phyloP scores from a whole-genome alignment of 2,329 filamentous ascomycete genomes.

The Calonectria fujianensis region DNA sequence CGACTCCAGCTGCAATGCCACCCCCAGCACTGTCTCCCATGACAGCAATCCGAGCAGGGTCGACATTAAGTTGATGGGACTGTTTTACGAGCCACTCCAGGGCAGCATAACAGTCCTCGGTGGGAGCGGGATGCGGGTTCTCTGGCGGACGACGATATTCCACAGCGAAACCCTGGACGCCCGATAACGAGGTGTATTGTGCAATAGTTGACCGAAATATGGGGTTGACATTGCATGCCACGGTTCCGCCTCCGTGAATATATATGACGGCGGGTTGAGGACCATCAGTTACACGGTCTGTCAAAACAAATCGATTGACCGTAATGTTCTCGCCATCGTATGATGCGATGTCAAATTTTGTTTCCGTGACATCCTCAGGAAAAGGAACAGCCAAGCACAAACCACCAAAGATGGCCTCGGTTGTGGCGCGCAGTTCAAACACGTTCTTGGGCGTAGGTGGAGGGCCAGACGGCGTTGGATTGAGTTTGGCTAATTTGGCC shows the following conservation, averaged over 20 bases:
- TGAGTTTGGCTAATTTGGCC: slow-evolving; percentile 11
- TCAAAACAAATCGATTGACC: background rate
- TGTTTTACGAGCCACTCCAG: slow-evolving; percentile 14
- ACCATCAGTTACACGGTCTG: background rate
- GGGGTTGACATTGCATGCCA: slow-evolving; percentile 6
- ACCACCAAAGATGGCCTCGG: background rate
- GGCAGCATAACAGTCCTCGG: slow-evolving; percentile 34
- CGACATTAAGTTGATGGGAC: background rate
- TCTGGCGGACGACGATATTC: slow-evolving; percentile 42
- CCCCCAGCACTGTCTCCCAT: slow-evolving; percentile 45
- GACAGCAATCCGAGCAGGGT: slow-evolving; percentile 34
- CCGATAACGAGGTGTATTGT: background rate
- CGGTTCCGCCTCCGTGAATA: background rate
- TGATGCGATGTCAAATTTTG: background rate
- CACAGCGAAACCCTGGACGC: slow-evolving; percentile 17
- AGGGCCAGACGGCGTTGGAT: background rate
- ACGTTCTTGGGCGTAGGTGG: background rate
- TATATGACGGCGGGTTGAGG: background rate
- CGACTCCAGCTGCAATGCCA: slow-evolving; percentile 27
- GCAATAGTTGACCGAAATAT: slow-evolving; percentile 8
- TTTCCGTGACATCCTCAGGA: background rate
- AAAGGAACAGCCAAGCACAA: background rate
- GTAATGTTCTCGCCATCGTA: background rate
- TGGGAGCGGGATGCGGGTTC: slow-evolving; percentile 6
- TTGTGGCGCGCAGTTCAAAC: background rate